These are phyloP conservation scores for Fusarium palustre DNA, from an alignment of 2,329 filamentous ascomycete species.

Conservation along the genomic window DNA sequence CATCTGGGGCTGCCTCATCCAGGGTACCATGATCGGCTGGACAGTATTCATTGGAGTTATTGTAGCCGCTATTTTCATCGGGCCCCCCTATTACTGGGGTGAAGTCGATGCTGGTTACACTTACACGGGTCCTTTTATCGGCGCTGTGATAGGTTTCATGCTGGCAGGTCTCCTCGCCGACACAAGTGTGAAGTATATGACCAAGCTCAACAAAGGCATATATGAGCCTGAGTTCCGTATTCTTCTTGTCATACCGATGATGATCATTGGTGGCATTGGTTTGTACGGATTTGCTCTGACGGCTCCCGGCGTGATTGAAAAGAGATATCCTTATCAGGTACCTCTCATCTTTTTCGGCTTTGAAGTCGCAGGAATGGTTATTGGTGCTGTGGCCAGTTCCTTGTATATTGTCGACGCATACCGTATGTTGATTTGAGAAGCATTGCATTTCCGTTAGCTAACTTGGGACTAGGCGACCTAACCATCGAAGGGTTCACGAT, in stretches of 20 bases:
- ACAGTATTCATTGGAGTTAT: slow-evolving; percentile 92
- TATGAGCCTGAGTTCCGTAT: slow-evolving; percentile 95
- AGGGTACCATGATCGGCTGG: slow-evolving; percentile 94
- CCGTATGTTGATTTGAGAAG: slow-evolving; percentile 64
- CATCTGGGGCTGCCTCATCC: slow-evolving; percentile 81
- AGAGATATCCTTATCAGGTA: slow-evolving; percentile 75
- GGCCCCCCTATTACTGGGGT: slow-evolving; percentile 83
- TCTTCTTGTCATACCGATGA: slow-evolving; percentile 82
- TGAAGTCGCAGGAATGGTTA: slow-evolving; percentile 89
- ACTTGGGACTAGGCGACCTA: slow-evolving; percentile 70
- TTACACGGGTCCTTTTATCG: slow-evolving; percentile 87
- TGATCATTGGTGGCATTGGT: slow-evolving; percentile 81
- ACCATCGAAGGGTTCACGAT: slow-evolving; percentile 90
- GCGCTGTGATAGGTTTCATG: slow-evolving; percentile 80
- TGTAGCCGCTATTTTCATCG: slow-evolving; percentile 83
- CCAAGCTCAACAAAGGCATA: slow-evolving; percentile 78
- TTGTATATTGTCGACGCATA: slow-evolving; percentile 95
- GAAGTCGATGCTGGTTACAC: slow-evolving; percentile 87
- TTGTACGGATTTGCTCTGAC: slow-evolving; percentile 88
- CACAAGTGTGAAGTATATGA: slow-evolving; percentile 75
- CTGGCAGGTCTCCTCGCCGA: slow-evolving; percentile 82
- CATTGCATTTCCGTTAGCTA: background rate
- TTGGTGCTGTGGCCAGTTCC: slow-evolving; percentile 86
- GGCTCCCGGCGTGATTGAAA: slow-evolving; percentile 65
- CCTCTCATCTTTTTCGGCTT: slow-evolving; percentile 86